Conservation (phyloP, 257 asterid species). For the Gentiana dahurica region DNA sequence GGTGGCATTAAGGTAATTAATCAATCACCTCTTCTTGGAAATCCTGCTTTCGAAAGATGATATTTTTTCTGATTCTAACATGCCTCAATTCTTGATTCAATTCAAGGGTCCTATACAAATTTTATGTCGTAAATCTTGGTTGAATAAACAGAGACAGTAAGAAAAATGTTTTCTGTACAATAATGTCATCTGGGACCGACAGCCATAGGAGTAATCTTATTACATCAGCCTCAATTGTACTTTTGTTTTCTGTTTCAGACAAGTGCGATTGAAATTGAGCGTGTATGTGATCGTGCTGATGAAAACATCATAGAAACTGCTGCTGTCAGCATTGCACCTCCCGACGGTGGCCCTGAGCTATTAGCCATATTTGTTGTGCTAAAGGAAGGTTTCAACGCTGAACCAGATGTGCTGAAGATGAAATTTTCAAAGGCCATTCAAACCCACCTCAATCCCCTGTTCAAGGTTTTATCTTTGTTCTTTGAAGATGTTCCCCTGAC, state of each 20-base stretch:
- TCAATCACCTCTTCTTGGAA: not conserved
- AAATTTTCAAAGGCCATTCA: conserved; percentile 63
- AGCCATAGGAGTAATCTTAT: too few species aligned
- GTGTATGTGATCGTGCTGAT: conserved; percentile 62
- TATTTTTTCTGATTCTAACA: too few species aligned
- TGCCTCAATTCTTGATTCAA: too few species aligned
- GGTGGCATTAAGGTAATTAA: conserved; percentile 80
- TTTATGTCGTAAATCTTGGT: too few species aligned
- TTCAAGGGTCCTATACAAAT: too few species aligned
- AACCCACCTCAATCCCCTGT: conserved; percentile 65
- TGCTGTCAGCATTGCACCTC: conserved; percentile 60
- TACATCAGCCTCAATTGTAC: not conserved
- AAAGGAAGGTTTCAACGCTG: conserved; percentile 32
- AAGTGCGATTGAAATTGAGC: conserved; percentile 74
- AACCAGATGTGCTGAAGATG: conserved; percentile 38
- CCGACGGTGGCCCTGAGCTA: conserved; percentile 74
- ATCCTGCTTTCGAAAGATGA: not conserved
- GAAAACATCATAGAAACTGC: conserved; percentile 72
- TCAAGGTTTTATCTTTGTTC: conserved; percentile 43
- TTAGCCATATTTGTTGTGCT: conserved; percentile 58
- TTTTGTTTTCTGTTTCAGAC: conserved; percentile 33
- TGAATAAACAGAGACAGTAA: too few species aligned
- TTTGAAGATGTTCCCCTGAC: not conserved
- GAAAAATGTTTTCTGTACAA: too few species aligned
- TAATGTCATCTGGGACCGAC: too few species aligned